phyloP scores from a whole-genome alignment of 2,329 filamentous ascomycete genomes.

The Fusarium siculi region DNA sequence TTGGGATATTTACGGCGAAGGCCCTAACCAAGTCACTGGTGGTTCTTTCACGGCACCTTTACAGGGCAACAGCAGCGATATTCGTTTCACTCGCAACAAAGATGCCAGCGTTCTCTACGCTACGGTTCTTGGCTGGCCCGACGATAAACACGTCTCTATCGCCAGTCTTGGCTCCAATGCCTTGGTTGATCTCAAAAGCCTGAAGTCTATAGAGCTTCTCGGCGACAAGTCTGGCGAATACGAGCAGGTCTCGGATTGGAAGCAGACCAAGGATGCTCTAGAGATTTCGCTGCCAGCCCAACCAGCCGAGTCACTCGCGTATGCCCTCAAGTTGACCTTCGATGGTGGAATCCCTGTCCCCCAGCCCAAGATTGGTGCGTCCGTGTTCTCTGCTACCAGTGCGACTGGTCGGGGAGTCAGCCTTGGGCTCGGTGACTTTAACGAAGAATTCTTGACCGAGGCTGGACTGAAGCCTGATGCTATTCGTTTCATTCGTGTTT shows the following conservation, averaged over 20 bases:
- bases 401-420: neutral
- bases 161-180: neutral
- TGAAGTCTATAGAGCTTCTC: neutral
- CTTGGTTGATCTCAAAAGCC: neutral
- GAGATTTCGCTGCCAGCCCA: neutral
- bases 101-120: neutral
- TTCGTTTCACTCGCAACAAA: conserved; percentile 15
- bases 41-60: conserved; percentile 7
- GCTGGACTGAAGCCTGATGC: neutral
- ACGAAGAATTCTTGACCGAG: conserved; percentile 1
- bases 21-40: conserved; percentile 2
- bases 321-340: conserved; percentile 5
- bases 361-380: neutral
- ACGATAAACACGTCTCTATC: neutral
- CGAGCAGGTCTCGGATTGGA: neutral
- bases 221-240: conserved; percentile 4
- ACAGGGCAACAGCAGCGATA: conserved; percentile 13
- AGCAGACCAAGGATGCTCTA: conserved; percentile 4
- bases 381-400: neutral
- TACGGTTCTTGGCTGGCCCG: conserved; percentile 9
- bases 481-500: neutral
- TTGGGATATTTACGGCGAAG: conserved; percentile 15
- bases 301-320: neutral
- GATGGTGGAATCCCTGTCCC: neutral
- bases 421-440: neutral